phyloP scores from a whole-genome alignment of 2,329 filamentous ascomycete species.

The Aspergillus neotritici region DNA sequence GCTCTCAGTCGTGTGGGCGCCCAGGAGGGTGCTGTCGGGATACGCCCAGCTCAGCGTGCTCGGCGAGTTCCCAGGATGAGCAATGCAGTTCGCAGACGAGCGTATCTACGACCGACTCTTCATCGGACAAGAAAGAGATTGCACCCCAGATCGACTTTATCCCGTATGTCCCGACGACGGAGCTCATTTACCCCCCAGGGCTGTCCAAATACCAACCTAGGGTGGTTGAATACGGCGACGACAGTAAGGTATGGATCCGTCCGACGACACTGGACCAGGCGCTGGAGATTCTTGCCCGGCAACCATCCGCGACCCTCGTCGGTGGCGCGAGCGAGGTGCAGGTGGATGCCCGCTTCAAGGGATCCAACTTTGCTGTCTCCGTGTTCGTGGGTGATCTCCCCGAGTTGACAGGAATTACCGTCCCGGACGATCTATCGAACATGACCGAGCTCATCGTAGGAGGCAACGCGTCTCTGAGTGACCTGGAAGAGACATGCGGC shows the following conservation, averaged over 20 bases:
- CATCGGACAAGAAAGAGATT: conserved; percentile 10
- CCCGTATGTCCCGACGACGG: conserved; percentile 78
- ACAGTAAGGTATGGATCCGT: conserved; percentile 76
- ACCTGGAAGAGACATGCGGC: conserved; percentile 69
- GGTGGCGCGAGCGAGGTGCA: conserved; percentile 86
- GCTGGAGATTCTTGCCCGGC: conserved; percentile 72
- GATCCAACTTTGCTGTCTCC: conserved; percentile 71
- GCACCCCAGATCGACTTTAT: conserved; percentile 82
- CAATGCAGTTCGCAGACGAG: background rate
- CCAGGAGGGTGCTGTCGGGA: conserved; percentile 25
- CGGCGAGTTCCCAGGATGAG: conserved; percentile 1
- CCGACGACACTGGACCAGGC: conserved; percentile 73
- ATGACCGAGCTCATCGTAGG: conserved; percentile 63
- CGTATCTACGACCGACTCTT: background rate
- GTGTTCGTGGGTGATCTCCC: conserved; percentile 82
- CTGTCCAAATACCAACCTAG: conserved; percentile 71
- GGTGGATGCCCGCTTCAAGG: conserved; percentile 92
- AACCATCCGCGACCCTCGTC: conserved; percentile 79
- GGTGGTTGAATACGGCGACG: conserved; percentile 77
- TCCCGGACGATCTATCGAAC: conserved; percentile 54
- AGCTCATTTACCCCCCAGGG: conserved; percentile 79
- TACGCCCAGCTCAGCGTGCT: conserved; percentile 7
- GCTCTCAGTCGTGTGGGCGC: conserved; percentile 18
- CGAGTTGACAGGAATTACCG: conserved; percentile 67
- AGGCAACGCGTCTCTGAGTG: conserved; percentile 76